Conservation (phyloP, 83 land plant species). For the Thuja plicata region DNA sequence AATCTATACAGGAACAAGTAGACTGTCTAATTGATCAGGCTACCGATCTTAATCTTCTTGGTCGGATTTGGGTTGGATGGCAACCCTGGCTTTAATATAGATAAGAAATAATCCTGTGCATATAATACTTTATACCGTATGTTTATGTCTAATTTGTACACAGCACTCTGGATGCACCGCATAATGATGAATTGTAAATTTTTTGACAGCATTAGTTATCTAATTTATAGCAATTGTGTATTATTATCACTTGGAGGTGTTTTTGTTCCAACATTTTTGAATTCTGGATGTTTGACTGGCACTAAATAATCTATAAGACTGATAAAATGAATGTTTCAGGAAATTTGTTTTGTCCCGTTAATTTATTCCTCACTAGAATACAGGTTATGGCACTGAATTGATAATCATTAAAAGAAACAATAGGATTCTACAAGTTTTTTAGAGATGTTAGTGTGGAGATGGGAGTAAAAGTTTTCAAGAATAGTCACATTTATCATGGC, state of each 20-base stretch:
- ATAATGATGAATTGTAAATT: neutral
- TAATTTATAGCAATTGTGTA: neutral
- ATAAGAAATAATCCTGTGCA: neutral
- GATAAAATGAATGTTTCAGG: neutral
- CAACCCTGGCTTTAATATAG: conserved; percentile 50
- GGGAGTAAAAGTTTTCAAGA: neutral
- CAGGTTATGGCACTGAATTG: neutral
- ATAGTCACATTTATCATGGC: neutral
- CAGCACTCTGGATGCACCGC: neutral
- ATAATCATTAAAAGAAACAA: neutral
- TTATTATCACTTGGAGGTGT: neutral
- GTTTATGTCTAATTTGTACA: neutral
- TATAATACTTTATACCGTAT: neutral
- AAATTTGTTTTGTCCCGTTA: neutral
- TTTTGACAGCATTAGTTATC: neutral
- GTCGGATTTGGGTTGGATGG: conserved; percentile 57
- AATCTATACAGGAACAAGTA: conserved; percentile 52
- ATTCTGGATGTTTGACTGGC: neutral
- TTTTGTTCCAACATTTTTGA: neutral
- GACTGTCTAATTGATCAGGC: conserved; percentile 64
- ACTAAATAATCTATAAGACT: neutral
- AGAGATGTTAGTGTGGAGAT: neutral
- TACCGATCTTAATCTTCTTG: conserved; percentile 52
- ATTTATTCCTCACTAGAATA: neutral
- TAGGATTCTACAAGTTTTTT: neutral